Evolutionary conservation across 352 stramenopile genomes (phyloP), one percentile per base, ranked within the genome.

Genomic region (Phytopythium vexans): DNA sequence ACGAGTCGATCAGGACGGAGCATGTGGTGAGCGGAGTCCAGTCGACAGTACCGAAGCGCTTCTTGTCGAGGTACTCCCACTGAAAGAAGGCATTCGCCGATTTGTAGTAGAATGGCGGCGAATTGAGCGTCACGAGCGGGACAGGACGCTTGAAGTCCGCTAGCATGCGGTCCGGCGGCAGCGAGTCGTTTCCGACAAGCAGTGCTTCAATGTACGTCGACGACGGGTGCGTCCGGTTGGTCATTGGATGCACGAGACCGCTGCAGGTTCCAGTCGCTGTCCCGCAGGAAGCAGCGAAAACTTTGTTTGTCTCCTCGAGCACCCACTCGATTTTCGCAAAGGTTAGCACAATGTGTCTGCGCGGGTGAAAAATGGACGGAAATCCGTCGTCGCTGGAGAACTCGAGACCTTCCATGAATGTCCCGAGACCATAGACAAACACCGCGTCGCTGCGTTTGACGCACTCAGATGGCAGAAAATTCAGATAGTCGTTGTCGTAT

Each of bases 1-100:
- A 85, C 54, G 74, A 80, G 50, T 86, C 74, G 21, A 81, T 56
- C 3, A 79, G 62, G 7, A 71, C 58, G 7, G 69, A 81, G 52
- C 72, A 86, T 51, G 45, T 51, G 21, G 21, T 27, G 21, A 27
- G 21, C 21, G 21, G 21, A 4, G 36, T 41, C 56, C 56, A 62
- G 0, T 43, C 54, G 3, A 54, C 46, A 3, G 57, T 31, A 7
- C 12, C 10, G 35, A 51, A 51, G 14, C 45, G n/a, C 32, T 41
- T n/a, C 14, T 27, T 32, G 33, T 51, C 8, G 6, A 72, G 32
- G 53, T 72, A 68, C 40, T 75, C 66, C 61, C 58, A 74, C 52
- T 68, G 57, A 32, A 56, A 68, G 48, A 58, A 56, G 15, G 35
- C 48, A 14, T 49, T 38, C 9, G 56, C 40, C 6, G 52, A 36